These are phyloP conservation scores for Paraconiothyrium brasiliense DNA, from an alignment of 2,329 filamentous ascomycete genomes.

Conservation along the genomic window DNA sequence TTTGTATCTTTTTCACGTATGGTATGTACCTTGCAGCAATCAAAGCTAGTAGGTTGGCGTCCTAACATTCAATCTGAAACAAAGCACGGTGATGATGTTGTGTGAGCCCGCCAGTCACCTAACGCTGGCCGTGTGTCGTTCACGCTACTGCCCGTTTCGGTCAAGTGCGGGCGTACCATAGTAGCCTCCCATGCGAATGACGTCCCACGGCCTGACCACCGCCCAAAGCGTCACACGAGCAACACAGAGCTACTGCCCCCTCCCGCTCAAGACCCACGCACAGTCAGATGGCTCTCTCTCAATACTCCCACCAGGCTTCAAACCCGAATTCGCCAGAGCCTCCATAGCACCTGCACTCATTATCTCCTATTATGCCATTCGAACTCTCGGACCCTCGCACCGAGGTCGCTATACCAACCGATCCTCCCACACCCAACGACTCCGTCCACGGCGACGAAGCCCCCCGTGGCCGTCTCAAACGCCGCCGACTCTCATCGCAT, in stretches of 20 bases:
- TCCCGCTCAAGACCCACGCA: constrained; percentile 7
- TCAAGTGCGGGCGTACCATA: not conserved
- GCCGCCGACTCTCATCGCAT: constrained; percentile 40
- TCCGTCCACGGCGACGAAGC: constrained; percentile 6
- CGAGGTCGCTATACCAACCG: not conserved
- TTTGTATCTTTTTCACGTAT: too few relatives aligned
- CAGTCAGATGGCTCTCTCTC: not conserved
- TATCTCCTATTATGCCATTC: not conserved
- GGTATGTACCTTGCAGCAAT: too few relatives aligned
- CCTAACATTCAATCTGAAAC: not conserved
- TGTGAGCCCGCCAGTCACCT: not conserved
- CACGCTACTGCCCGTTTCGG: not conserved
- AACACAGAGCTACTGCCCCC: constrained; percentile 7
- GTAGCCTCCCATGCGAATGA: constrained; percentile 7
- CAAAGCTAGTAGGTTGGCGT: too few relatives aligned
- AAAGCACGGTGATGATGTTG: not conserved
- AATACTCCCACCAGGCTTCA: constrained; percentile 3
- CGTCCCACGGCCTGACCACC: constrained; percentile 10
- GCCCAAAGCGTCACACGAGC: constrained; percentile 4
- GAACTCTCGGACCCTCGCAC: not conserved
- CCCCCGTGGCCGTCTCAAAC: constrained; percentile 43
- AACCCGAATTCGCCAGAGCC: not conserved
- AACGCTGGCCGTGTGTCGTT: not conserved
- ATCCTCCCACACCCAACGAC: constrained; percentile 8
- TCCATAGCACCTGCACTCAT: not conserved